Evolutionary conservation across 2,329 filamentous ascomycete species (phyloP).

Genomic region (Xylariaceae sp.): DNA sequence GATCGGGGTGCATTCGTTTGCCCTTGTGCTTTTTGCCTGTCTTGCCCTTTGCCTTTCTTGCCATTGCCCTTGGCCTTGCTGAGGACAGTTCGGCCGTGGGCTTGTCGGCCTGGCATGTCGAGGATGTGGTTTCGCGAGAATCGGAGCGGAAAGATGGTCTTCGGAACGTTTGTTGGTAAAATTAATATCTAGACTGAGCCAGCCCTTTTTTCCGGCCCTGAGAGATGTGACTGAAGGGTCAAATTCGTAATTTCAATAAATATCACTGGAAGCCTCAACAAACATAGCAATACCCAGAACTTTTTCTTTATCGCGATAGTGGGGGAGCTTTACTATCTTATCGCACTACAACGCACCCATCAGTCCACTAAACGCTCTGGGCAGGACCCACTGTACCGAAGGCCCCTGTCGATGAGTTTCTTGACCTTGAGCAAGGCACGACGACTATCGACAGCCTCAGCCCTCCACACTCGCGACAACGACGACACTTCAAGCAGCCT

Average conservation of each 20-base stretch:
- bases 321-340: conserved; percentile 8
- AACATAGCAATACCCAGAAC: conserved; percentile 9
- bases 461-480: no score
- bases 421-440: neutral
- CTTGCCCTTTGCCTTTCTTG: conserved; percentile 22
- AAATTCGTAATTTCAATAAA: no score
- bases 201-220: neutral
- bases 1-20: conserved; percentile 32
- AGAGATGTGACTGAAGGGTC: no score
- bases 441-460: no score
- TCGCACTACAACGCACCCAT: neutral
- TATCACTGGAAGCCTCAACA: neutral
- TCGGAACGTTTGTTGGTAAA: neutral
- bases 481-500: no score
- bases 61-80: conserved; percentile 21
- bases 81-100: conserved; percentile 51
- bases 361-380: conserved; percentile 1
- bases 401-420: conserved; percentile 1
- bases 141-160: neutral
- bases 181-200: neutral
- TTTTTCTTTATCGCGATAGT: conserved; percentile 20
- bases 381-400: conserved; percentile 2
- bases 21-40: neutral
- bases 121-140: neutral
- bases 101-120: conserved; percentile 54